These are phyloP conservation scores for Colletotrichum liaoningense DNA, from an alignment of 2,329 filamentous ascomycete species.

Conservation along the genomic window DNA sequence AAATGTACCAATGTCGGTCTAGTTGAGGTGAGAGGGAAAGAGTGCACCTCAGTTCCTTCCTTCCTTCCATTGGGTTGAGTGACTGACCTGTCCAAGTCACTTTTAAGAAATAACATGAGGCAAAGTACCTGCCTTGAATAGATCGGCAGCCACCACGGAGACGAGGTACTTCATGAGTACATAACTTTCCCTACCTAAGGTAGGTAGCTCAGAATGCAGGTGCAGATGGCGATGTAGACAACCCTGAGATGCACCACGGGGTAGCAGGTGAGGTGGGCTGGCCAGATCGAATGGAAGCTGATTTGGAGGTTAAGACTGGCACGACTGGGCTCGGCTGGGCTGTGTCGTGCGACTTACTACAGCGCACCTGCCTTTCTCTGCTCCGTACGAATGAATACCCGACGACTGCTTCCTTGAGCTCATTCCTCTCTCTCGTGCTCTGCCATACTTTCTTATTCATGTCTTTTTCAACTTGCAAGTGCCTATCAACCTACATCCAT, in stretches of 20 bases:
- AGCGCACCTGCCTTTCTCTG: neutral
- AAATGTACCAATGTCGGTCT: neutral
- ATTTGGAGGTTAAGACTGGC: neutral
- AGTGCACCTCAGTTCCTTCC: too few relatives aligned
- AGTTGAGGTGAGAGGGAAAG: neutral
- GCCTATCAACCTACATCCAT: neutral
- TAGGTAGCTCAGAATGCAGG: neutral
- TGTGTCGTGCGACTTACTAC: constrained; percentile 4
- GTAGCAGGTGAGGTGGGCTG: constrained; percentile 1
- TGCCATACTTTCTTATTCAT: neutral
- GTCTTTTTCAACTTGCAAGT: neutral
- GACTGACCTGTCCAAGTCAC: neutral
- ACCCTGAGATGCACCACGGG: neutral
- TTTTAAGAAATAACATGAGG: too few relatives aligned
- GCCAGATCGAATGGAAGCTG: neutral
- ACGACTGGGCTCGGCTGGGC: neutral
- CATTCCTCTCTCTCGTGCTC: neutral
- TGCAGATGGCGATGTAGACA: too few relatives aligned
- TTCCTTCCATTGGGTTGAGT: neutral
- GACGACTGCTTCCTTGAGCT: neutral
- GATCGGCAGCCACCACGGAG: neutral
- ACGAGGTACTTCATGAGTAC: neutral
- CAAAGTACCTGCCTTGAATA: neutral
- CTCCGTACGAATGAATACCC: neutral
- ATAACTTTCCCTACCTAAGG: too few relatives aligned